Evolutionary conservation across 2,329 filamentous ascomycete species (phyloP).

Genomic region (Epicoccum nigrum): DNA sequence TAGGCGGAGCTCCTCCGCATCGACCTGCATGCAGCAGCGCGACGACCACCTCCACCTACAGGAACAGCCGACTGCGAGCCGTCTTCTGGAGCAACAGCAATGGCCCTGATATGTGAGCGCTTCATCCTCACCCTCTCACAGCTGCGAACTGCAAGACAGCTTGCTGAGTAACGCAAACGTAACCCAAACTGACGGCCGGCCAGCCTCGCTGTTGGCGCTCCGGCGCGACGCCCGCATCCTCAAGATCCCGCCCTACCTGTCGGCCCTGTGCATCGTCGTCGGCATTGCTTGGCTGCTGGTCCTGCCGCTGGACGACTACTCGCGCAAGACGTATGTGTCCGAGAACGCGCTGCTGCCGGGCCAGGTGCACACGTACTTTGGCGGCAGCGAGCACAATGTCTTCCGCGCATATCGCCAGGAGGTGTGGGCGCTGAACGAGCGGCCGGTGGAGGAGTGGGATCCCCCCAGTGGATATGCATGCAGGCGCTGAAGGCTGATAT

Average conservation of each 20-base stretch:
- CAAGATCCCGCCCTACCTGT: conserved; percentile 85
- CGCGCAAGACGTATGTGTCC: conserved; percentile 90
- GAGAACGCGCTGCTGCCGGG: conserved; percentile 95
- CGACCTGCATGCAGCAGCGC: too few relatives aligned
- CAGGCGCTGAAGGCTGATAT: conserved; percentile 11
- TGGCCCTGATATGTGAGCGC: conserved; percentile 47
- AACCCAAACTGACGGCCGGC: conserved; percentile 7
- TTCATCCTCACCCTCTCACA: not conserved
- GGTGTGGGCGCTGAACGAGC: conserved; percentile 66
- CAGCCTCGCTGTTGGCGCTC: conserved; percentile 67
- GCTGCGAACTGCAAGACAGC: too few relatives aligned
- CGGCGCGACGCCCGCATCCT: conserved; percentile 82
- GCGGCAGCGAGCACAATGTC: conserved; percentile 93
- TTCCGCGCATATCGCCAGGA: conserved; percentile 90
- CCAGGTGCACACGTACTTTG: conserved; percentile 97
- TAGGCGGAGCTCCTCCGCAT: too few relatives aligned
- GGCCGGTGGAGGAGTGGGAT: conserved; percentile 47
- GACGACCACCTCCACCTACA: too few relatives aligned
- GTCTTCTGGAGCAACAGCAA: too few relatives aligned
- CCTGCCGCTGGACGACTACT: conserved; percentile 88
- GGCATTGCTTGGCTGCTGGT: conserved; percentile 90
- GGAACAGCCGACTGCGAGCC: too few relatives aligned
- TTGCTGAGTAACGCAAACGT: too few relatives aligned
- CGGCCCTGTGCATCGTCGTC: conserved; percentile 80
- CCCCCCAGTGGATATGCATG: too few relatives aligned